phyloP scores from a whole-genome alignment of 2,329 filamentous ascomycete genomes.

The Ophiocordyceps camponoti-rufipedis region DNA sequence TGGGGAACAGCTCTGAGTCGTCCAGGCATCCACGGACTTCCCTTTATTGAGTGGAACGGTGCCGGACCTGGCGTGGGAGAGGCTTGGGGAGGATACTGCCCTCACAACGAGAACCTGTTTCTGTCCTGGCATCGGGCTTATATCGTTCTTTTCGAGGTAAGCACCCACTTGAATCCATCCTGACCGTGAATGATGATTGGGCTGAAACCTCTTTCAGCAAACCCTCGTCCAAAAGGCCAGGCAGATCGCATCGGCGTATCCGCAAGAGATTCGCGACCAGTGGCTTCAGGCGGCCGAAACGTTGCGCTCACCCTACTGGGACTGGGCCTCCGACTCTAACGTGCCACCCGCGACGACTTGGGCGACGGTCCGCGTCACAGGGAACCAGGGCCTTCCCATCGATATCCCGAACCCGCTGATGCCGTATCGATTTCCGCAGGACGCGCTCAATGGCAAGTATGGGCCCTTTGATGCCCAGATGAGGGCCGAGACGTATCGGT shows the following conservation, averaged over 20 bases:
- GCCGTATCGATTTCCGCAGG: conserved; percentile 28
- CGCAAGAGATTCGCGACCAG: conserved; percentile 10
- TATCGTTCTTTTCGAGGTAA: conserved; percentile 33
- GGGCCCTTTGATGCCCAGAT: conserved; percentile 12
- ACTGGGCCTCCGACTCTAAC: conserved; percentile 25
- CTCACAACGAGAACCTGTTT: conserved; percentile 28
- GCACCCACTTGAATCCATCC: too few relatives aligned
- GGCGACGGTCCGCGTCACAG: conserved; percentile 18
- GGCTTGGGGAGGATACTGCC: conserved; percentile 24
- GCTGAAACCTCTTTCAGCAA: conserved; percentile 18
- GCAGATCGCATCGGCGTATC: conserved; percentile 27
- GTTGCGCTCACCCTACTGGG: conserved; percentile 34
- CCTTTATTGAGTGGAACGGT: conserved; percentile 22
- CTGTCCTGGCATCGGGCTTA: conserved; percentile 40
- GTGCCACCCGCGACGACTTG: conserved; percentile 21
- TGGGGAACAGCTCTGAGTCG: not conserved
- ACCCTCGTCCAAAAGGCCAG: conserved; percentile 26
- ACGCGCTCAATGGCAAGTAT: conserved; percentile 18
- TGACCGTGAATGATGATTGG: too few relatives aligned
- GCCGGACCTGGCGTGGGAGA: conserved; percentile 13
- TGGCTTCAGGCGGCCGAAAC: conserved; percentile 26
- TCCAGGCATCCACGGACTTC: conserved; percentile 21
- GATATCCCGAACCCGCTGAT: conserved; percentile 32
- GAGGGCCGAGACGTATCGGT: conserved; percentile 20
- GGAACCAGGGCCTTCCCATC: conserved; percentile 10